Conservation (phyloP, 2,329 filamentous ascomycete species). For the Diplocarpon rosae region DNA sequence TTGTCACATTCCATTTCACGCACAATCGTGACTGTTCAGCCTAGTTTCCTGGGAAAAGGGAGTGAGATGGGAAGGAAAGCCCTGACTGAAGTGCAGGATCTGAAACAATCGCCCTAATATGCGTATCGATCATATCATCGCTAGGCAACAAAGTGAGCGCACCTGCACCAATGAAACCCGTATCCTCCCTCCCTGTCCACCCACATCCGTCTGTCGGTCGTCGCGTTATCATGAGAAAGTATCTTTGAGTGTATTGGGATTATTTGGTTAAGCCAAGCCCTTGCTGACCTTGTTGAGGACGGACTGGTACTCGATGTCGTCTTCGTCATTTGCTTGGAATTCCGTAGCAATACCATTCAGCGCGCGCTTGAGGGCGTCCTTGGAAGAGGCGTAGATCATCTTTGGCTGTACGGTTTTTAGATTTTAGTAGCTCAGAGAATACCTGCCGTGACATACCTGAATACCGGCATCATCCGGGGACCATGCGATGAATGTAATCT, state of each 20-base stretch:
- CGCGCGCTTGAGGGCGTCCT: slow-evolving; percentile 72
- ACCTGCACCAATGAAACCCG: slow-evolving; percentile 21
- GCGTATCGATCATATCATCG: slow-evolving; percentile 18
- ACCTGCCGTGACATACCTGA: slow-evolving; percentile 44
- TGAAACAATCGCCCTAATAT: slow-evolving; percentile 16
- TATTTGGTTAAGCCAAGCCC: slow-evolving; percentile 37
- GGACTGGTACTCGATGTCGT: slow-evolving; percentile 69
- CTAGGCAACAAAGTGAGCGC: slow-evolving; percentile 19
- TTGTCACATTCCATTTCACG: slow-evolving; percentile 4
- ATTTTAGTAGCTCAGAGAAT: neutral
- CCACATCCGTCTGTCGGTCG: slow-evolving; percentile 1
- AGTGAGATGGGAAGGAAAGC: slow-evolving; percentile 7
- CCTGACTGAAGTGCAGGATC: slow-evolving; percentile 2
- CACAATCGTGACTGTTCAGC: slow-evolving; percentile 4
- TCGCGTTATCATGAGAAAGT: slow-evolving; percentile 1
- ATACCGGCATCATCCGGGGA: slow-evolving; percentile 70
- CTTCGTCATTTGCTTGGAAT: slow-evolving; percentile 73
- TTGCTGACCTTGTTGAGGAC: slow-evolving; percentile 58
- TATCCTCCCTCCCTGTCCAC: slow-evolving; percentile 5
- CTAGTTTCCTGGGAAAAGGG: neutral
- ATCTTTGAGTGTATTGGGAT: neutral
- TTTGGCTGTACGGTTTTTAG: slow-evolving; percentile 48
- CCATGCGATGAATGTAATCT: slow-evolving; percentile 71
- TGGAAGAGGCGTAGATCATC: slow-evolving; percentile 86
- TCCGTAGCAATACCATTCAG: slow-evolving; percentile 66